Base-by-base conservation (phyloP, 805 yeast genomes). In the Kodamaea restingae region DNA sequence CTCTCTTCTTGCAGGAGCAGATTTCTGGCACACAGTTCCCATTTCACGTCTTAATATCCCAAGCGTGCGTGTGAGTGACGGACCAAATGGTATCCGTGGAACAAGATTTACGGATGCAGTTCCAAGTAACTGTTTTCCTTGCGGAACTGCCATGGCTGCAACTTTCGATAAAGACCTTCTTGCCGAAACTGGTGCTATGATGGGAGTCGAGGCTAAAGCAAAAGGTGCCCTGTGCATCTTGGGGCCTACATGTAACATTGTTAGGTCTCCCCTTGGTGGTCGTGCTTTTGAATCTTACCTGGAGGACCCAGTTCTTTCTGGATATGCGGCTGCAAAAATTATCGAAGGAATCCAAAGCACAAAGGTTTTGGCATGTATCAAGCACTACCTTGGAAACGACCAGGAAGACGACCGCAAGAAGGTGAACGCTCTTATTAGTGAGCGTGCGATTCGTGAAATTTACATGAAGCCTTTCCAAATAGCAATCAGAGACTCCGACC, bases 1-100 rank as follows among this genome's bases (percentile, higher is more conserved):
- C 46, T 54, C 65, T 3, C 55, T 65, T 21, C 55, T 65, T 36
- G 66, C 69, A 11, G 70, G 70, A 3, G 38, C 12, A 14, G 50
- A 46, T 28, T 42, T 39, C 38, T 46, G 50, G 50, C 50, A 46
- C 46, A 46, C 50, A 4, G 41, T 28, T 9, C 41, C 46, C 12
- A 42, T 46, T 14, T 39, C 38, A 10, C 32, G 58, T 11, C 44
- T 54, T 38, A 32, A 42, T 15, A 47, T 54, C 30, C 50, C 50
- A 8, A 22, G 40, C 3, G 32, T 42, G n/a, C 42, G 52, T 0
- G 54, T 54, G 7, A 49, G 52, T 2, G 84, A 79, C 52, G 84
- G 84, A 14, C 84, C 84, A 35, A 79, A 79, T 50, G 84, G 84
- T 45, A 66, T 77, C 34, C 63, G 84, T 45, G 84, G 84, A 18